Conservation (phyloP, 768 basidiomycete genomes). For the Lyophyllum atratum region DNA sequence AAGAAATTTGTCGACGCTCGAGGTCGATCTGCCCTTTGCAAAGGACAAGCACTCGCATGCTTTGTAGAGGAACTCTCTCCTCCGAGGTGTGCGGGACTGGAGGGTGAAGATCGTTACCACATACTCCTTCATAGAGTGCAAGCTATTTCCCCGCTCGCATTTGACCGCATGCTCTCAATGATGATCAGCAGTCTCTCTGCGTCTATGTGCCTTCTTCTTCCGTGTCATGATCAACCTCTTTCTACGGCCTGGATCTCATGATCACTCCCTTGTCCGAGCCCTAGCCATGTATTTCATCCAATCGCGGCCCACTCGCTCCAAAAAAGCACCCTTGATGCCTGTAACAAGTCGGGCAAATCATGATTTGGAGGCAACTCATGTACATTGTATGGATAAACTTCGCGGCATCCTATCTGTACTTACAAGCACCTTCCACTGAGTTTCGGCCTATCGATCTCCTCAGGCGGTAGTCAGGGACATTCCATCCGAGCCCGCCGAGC, state of each 20-base stretch:
- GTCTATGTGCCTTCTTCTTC: neutral
- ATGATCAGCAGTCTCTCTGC: neutral
- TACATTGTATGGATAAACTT: constrained; percentile 1
- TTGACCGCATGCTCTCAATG: constrained; percentile 6
- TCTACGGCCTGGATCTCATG: constrained; percentile 6
- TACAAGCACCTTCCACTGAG: neutral
- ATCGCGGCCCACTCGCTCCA: neutral
- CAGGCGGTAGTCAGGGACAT: constrained; percentile 4
- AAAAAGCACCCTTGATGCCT: neutral
- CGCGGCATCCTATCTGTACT: neutral
- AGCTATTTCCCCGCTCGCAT: neutral
- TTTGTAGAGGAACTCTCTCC: neutral
- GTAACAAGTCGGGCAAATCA: neutral
- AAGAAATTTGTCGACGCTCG: neutral
- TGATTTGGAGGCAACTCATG: neutral
- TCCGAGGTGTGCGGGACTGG: constrained; percentile 3
- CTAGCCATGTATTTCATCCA: neutral
- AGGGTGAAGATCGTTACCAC: constrained; percentile 1
- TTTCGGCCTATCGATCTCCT: constrained; percentile 7
- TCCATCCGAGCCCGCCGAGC: neutral
- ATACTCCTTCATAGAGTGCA: neutral
- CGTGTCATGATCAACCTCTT: constrained; percentile 1
- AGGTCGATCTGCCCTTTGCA: neutral
- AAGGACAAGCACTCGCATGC: neutral
- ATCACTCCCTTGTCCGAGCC: neutral